phyloP scores from a whole-genome alignment of 2,329 filamentous ascomycete species.

The Zalaria obscura region DNA sequence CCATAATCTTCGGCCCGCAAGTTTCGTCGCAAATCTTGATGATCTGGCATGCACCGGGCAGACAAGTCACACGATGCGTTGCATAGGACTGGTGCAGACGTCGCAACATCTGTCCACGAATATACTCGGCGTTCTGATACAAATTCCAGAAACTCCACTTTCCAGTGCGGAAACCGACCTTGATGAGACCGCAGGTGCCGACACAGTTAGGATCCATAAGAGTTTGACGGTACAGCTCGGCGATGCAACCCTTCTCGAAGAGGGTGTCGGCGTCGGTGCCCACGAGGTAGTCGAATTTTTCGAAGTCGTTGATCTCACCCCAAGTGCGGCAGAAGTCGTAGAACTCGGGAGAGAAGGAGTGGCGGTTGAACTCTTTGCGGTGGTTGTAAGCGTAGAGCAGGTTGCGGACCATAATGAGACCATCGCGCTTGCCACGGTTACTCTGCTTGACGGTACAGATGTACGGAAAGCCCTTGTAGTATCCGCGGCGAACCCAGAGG shows the following conservation, averaged over 20 bases:
- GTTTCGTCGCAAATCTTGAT: slow-evolving; percentile 36
- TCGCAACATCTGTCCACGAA: slow-evolving; percentile 15
- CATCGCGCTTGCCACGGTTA: slow-evolving; percentile 37
- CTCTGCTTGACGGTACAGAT: slow-evolving; percentile 35
- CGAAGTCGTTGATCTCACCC: slow-evolving; percentile 2
- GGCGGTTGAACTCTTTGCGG: slow-evolving; percentile 18
- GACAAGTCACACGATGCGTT: slow-evolving; percentile 36
- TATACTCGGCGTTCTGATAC: slow-evolving; percentile 34
- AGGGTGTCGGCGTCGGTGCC: slow-evolving; percentile 25
- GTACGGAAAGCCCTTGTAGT: slow-evolving; percentile 32
- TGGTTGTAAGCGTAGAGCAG: slow-evolving; percentile 35
- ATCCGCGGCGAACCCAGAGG: slow-evolving; percentile 25
- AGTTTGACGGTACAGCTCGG: slow-evolving; percentile 27
- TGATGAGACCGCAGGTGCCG: slow-evolving; percentile 35
- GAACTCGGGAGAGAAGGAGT: slow-evolving; percentile 1
- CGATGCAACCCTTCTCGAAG: slow-evolving; percentile 32
- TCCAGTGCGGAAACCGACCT: slow-evolving; percentile 29
- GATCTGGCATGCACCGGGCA: slow-evolving; percentile 36
- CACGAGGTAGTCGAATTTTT: slow-evolving; percentile 6
- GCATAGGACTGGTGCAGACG: slow-evolving; percentile 36
- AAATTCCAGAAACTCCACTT: slow-evolving; percentile 27
- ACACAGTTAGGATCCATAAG: slow-evolving; percentile 26
- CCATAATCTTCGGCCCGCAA: slow-evolving; percentile 13
- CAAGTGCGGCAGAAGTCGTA: slow-evolving; percentile 5
- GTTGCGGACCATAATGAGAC: slow-evolving; percentile 34